These are phyloP conservation scores for Exophiala alcalophila DNA, from an alignment of 2,329 filamentous ascomycete species.

Conservation along the genomic window DNA sequence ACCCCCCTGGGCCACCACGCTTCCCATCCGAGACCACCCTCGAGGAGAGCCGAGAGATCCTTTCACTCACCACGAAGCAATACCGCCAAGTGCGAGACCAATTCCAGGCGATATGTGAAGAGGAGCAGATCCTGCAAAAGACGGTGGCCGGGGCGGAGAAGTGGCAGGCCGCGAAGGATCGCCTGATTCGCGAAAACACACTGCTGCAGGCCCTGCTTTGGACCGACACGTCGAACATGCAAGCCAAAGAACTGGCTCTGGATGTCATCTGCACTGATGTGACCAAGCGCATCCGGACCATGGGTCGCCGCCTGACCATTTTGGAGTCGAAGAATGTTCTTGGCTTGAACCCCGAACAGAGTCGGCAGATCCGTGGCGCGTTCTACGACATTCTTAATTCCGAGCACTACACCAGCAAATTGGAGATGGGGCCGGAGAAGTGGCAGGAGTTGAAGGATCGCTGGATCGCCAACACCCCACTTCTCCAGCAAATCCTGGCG, in stretches of 20 bases:
- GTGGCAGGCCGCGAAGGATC: conserved; percentile 70
- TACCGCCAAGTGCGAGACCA: conserved; percentile 65
- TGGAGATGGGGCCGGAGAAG: conserved; percentile 67
- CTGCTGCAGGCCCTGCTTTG: conserved; percentile 64
- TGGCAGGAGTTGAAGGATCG: conserved; percentile 67
- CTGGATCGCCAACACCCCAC: conserved; percentile 61
- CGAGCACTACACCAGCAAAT: conserved; percentile 68
- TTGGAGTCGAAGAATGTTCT: conserved; percentile 71
- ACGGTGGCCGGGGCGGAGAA: conserved; percentile 67
- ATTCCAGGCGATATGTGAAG: conserved; percentile 69
- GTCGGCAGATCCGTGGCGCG: conserved; percentile 61
- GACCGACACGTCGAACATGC: conserved; percentile 55
- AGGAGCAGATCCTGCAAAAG: conserved; percentile 69
- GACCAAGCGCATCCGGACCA: conserved; percentile 70
- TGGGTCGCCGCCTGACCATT: conserved; percentile 66
- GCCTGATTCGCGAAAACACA: conserved; percentile 61
- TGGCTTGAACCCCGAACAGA: conserved; percentile 65
- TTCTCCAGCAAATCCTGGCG: conserved; percentile 56
- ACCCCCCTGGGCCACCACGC: conserved; percentile 65
- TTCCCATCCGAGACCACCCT: conserved; percentile 82
- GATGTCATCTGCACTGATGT: conserved; percentile 80
- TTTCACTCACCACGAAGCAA: conserved; percentile 60
- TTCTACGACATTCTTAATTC: conserved; percentile 65
- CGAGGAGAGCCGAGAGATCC: conserved; percentile 69
- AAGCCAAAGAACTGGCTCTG: conserved; percentile 65